Evolutionary conservation across 2,329 filamentous ascomycete species (phyloP).

Genomic region (Hymenotorrendiella dingleyae): DNA sequence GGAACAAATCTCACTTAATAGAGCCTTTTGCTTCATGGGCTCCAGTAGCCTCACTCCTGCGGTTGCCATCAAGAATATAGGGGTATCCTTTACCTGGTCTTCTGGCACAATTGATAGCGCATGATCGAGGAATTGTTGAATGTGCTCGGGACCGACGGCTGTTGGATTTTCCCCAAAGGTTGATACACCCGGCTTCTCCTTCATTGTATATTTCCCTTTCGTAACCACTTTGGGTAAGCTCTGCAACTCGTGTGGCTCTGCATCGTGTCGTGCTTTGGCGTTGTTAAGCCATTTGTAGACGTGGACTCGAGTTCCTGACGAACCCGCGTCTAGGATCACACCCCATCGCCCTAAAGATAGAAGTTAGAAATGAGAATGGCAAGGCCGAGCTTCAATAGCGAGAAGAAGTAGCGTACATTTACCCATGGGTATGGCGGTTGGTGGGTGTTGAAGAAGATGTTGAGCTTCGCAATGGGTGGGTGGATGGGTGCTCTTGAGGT

Average conservation of each 20-base stretch:
- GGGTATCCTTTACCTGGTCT: constrained; percentile 74
- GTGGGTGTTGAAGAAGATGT: background rate
- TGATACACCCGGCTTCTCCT: constrained; percentile 89
- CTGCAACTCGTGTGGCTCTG: constrained; percentile 52
- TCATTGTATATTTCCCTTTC: constrained; percentile 83
- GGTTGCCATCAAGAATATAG: constrained; percentile 91
- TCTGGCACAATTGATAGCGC: constrained; percentile 72
- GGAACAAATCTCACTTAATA: constrained; percentile 74
- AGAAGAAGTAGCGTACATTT: constrained; percentile 25
- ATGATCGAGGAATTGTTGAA: constrained; percentile 74
- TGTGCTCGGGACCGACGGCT: constrained; percentile 73
- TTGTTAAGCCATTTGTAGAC: constrained; percentile 91
- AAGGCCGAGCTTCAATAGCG: constrained; percentile 2
- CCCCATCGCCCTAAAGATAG: constrained; percentile 57
- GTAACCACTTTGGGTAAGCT: constrained; percentile 75
- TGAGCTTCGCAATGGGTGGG: constrained; percentile 3
- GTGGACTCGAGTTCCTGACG: constrained; percentile 91
- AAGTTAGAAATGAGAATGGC: constrained; percentile 2
- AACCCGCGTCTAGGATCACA: constrained; percentile 94
- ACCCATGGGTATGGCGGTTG: constrained; percentile 23
- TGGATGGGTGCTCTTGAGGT: constrained; percentile 2
- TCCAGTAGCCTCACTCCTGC: constrained; percentile 89
- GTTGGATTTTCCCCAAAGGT: constrained; percentile 75
- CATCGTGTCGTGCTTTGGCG: constrained; percentile 57
- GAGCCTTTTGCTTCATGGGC: constrained; percentile 60